Evolutionary conservation across 495 filamentous ascomycete species (phyloP).

Genomic region (Daldinia loculata): DNA sequence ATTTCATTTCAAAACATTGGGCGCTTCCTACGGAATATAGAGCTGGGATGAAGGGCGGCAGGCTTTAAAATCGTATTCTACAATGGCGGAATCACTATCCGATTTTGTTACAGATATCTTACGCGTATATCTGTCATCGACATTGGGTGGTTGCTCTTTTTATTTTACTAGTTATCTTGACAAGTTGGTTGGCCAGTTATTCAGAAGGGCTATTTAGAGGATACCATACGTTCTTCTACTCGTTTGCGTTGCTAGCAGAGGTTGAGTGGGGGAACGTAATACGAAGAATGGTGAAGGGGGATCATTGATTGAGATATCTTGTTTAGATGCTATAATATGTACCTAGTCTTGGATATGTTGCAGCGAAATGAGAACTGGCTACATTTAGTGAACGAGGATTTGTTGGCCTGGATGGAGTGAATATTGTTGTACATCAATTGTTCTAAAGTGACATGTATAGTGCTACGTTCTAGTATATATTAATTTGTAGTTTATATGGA

Average conservation of each 20-base stretch:
- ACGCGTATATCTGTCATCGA: slow-evolving; percentile 19
- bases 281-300: neutral
- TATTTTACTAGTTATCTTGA: slow-evolving; percentile 10
- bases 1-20: slow-evolving; percentile 14
- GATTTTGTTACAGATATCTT: slow-evolving; percentile 18
- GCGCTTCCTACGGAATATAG: slow-evolving; percentile 14
- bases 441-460: neutral
- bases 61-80: slow-evolving; percentile 4
- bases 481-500: no score
- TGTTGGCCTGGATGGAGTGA: neutral
- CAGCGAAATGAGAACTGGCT: neutral
- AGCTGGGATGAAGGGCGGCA: slow-evolving; percentile 4
- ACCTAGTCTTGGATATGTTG: neutral
- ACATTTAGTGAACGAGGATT: neutral
- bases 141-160: slow-evolving; percentile 10
- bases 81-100: neutral
- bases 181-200: neutral
- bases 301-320: neutral
- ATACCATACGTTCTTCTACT: slow-evolving; percentile 25
- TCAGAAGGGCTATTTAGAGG: slow-evolving; percentile 4
- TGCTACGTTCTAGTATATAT: neutral
- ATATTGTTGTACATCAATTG: neutral
- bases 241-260: slow-evolving; percentile 16
- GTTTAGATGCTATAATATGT: neutral
- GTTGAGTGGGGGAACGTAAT: neutral